A percentile compares a stretch with the other conserved stretches of the same genome.
Evolutionary conservation across 257 asterid species (phyloP).

Genomic region (Lycium barbarum): DNA sequence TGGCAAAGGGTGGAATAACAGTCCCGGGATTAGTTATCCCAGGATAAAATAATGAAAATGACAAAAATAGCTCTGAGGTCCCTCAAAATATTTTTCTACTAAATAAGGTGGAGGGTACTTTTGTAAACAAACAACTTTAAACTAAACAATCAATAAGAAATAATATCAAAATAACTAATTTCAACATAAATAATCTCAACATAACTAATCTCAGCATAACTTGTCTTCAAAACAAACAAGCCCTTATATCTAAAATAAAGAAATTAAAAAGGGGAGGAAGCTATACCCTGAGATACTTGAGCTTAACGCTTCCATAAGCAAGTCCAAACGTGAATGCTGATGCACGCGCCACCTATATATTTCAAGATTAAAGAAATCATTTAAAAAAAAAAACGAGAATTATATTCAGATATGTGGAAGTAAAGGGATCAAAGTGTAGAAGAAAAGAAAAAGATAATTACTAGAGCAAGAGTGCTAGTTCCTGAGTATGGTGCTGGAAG

Average conservation of each 20-base stretch:
- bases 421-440: neutral
- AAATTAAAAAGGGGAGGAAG: neutral
- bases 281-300: conserved; percentile 56
- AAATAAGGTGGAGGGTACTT: too few relatives aligned
- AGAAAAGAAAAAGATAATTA: conserved; percentile 23
- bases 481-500: conserved; percentile 57
- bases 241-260: neutral
- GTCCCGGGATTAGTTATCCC: too few relatives aligned
- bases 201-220: too few relatives aligned
- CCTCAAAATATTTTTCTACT: too few relatives aligned
- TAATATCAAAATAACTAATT: too few relatives aligned
- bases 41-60: too few relatives aligned
- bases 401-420: neutral
- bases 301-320: conserved; percentile 51
- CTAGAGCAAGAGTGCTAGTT: conserved; percentile 57
- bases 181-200: too few relatives aligned
- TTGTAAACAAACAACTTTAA: too few relatives aligned
- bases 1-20: too few relatives aligned
- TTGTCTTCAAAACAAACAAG: too few relatives aligned
- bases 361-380: neutral
- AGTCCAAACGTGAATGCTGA: conserved; percentile 49
- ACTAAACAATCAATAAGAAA: too few relatives aligned
- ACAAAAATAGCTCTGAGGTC: too few relatives aligned
- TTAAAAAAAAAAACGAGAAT: neutral
- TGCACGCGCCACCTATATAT: conserved; percentile 45